Conservation (phyloP, 2,329 filamentous ascomycete genomes). For the Clarireedia homoeocarpa region DNA sequence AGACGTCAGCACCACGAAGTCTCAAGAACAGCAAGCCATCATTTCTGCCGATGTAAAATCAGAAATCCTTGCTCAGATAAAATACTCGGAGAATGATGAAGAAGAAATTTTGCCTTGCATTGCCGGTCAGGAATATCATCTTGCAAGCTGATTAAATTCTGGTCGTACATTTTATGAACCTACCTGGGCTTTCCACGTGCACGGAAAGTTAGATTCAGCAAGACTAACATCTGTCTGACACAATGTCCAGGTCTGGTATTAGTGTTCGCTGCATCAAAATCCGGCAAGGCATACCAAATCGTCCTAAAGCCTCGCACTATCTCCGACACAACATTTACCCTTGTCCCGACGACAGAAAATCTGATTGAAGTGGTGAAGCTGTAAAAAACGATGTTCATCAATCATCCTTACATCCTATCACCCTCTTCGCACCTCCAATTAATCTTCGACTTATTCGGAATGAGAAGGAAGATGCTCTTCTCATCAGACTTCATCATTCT, state of each 20-base stretch:
- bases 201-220: background rate
- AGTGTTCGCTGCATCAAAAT: background rate
- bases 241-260: background rate
- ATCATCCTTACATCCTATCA: background rate
- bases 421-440: background rate
- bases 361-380: background rate
- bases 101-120: background rate
- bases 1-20: background rate
- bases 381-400: background rate
- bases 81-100: background rate
- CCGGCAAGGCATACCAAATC: background rate
- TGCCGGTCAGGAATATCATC: slow-evolving; percentile 3
- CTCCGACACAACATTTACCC: background rate
- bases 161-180: slow-evolving; percentile 3
- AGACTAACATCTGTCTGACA: background rate
- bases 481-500: background rate
- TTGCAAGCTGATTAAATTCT: background rate
- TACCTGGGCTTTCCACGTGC: background rate
- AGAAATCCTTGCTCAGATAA: background rate
- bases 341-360: background rate
- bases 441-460: background rate
- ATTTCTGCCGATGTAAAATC: background rate
- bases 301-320: background rate
- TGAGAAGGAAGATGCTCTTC: background rate
- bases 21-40: background rate